Evolutionary conservation across 2,329 filamentous ascomycete species (phyloP), one percentile per base, ranked within the genome.

Genomic region (Fusarium oligoseptatum): DNA sequence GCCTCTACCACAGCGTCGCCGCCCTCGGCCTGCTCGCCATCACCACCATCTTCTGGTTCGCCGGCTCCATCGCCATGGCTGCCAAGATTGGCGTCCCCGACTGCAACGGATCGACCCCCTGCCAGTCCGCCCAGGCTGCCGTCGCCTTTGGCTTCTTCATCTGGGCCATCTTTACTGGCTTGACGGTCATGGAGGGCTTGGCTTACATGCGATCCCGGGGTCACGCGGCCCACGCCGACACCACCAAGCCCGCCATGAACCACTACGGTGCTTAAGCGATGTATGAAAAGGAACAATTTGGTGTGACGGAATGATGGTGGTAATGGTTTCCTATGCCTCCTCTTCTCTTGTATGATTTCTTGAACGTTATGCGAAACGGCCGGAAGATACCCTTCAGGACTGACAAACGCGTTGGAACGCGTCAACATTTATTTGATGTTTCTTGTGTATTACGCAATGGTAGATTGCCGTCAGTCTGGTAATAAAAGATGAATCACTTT

Each of bases 1-100:
- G 85, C 27, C 77, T 91, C 12, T 91, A 92, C 77, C 90, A 94
- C 82, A 89, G 88, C 62, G 89, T 90, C 60, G 90, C 88, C 52
- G 89, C 95, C 17, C 85, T 95, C 20, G 91, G 79, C 2, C 86
- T 94, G 36, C 93, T 97, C 79, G 86, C 86, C 56, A 75, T 97
- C 27, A 97, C 94, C 11, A 92, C 93, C 84, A 87, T 97, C 66
- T 97, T 97, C 86, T 98, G 95, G 95, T 97, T 98, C 80, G 92
- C 93, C 1, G 95, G 94, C 8, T 93, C 95, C 78, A 92, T 97
- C 75, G 94, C 94, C 0, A 83, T 95, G 12, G 94, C 93, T 0
- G 92, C 91, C 22, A 87, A 87, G 65, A 83, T 95, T 67, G 89
- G 89, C 63, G 87, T 89, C 17, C 84, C 89, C 0, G 83, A 80